phyloP scores from a whole-genome alignment of 768 basidiomycete species.

The Naganishia randhawae region DNA sequence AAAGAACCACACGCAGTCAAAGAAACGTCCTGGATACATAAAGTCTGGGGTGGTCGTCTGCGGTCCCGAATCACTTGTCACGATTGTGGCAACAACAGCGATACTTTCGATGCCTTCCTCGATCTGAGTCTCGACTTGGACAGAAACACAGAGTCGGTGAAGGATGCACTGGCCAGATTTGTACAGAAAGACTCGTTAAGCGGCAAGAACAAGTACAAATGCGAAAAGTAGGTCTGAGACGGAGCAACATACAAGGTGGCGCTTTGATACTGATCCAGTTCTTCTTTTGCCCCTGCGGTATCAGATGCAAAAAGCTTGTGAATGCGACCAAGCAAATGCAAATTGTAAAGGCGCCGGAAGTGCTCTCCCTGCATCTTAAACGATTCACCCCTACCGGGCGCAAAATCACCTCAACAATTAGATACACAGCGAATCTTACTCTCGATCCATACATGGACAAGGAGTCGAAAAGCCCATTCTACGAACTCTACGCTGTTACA shows the following conservation, averaged over 20 bases:
- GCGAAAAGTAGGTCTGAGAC: conserved; percentile 74
- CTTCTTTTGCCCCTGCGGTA: not conserved
- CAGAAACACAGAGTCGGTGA: conserved; percentile 58
- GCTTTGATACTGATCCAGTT: not conserved
- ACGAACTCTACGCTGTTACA: conserved; percentile 85
- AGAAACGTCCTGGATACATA: conserved; percentile 90
- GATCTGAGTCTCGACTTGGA: conserved; percentile 90
- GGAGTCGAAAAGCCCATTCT: conserved; percentile 64
- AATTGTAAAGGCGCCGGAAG: conserved; percentile 77
- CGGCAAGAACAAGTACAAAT: conserved; percentile 94
- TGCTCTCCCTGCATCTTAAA: conserved; percentile 90
- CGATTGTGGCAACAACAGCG: conserved; percentile 78
- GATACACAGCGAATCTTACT: conserved; percentile 72
- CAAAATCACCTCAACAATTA: conserved; percentile 72
- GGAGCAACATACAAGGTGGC: not conserved
- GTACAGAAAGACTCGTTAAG: conserved; percentile 74
- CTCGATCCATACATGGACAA: conserved; percentile 79
- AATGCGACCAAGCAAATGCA: conserved; percentile 86
- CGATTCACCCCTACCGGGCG: conserved; percentile 80
- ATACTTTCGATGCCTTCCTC: conserved; percentile 91
- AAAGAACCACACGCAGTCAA: conserved; percentile 48
- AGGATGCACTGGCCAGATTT: conserved; percentile 73
- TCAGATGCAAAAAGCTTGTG: conserved; percentile 86
- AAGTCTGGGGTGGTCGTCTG: conserved; percentile 84
- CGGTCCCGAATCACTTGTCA: conserved; percentile 85